A percentile compares a stretch with the other conserved stretches of the same genome.
phyloP scores from a whole-genome alignment of 306 rosid species.

The Malus sieversii region DNA sequence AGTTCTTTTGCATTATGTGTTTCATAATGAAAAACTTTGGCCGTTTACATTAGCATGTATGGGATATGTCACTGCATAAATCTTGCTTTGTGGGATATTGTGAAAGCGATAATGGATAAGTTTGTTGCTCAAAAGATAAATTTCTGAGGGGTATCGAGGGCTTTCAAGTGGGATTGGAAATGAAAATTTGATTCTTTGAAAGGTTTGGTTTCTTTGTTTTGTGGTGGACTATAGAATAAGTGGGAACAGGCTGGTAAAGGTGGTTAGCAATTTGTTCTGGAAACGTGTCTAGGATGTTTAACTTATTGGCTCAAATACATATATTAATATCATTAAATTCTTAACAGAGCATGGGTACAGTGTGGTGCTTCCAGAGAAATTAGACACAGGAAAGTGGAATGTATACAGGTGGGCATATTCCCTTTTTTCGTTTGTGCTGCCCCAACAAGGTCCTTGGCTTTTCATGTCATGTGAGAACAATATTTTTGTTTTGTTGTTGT shows the following conservation, averaged over 20 bases:
- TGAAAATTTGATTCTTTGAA: not conserved
- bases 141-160: not conserved
- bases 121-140: not conserved
- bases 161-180: not conserved
- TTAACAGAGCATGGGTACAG: constrained; percentile 83
- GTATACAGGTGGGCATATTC: constrained; percentile 63
- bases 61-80: not conserved
- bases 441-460: not conserved
- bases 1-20: not conserved
- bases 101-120: not conserved
- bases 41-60: not conserved
- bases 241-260: not conserved
- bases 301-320: not conserved
- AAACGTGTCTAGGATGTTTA: not conserved
- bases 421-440: constrained; percentile 10
- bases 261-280: not conserved
- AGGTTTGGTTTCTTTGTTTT: not conserved
- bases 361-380: constrained; percentile 91
- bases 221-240: not conserved
- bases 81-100: not conserved
- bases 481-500: not conserved
- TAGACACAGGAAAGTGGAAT: constrained; percentile 92
- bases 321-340: constrained; percentile 26
- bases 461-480: not conserved
- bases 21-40: not conserved